Base-by-base conservation (phyloP, 805 yeast species). In the Ogataea zsoltii region DNA sequence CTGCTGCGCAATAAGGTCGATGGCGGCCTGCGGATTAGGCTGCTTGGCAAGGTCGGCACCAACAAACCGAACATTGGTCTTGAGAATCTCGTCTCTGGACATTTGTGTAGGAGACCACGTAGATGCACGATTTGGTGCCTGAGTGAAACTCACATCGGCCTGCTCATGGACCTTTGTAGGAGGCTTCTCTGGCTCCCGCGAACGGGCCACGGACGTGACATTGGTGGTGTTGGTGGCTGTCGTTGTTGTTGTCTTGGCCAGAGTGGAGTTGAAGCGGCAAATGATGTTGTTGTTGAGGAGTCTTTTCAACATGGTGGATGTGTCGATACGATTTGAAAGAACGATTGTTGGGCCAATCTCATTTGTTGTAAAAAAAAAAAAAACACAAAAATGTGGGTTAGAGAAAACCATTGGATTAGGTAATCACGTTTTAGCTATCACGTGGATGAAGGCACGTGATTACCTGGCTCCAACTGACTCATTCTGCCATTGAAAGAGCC, bases 21-120 rank as follows among this genome's bases (percentile, higher is more conserved):
- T 88, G 45, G 95, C 96, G 33, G 95, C 87, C 50, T 80, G 80
- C 6, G 96, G 89, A 57, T 75, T 77, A 44, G 96, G 96, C 68
- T 88, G 94, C 36, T 69, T 61, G 5, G 69, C 67, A 45, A 88
- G 69, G 59, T 88, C 89, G 51, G 70, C 78, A 57, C 86, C 95
- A 40, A 83, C 78, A 58, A 88, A 88, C 55, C 91, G 74, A 3
- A 86, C 81, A 48, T 82, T 76, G 25, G 56, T 64, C 43, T 75
- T 64, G 60, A 78, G 68, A 16, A 82, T 79, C 28, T 79, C 81
- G 32, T 71, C 60, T 61, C 88, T 76, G 32, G 82, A 70, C 42
- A 70, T 75, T 68, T 88, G 96, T 5, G 82, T 74, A 7, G 70
- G 67, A 1, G 95, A 80, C 96, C 96, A 88, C 11, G 86, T 73